Evolutionary conservation across 768 basidiomycete species (phyloP), one percentile per base, ranked within the genome.

Genomic region (Boletus speciosus): DNA sequence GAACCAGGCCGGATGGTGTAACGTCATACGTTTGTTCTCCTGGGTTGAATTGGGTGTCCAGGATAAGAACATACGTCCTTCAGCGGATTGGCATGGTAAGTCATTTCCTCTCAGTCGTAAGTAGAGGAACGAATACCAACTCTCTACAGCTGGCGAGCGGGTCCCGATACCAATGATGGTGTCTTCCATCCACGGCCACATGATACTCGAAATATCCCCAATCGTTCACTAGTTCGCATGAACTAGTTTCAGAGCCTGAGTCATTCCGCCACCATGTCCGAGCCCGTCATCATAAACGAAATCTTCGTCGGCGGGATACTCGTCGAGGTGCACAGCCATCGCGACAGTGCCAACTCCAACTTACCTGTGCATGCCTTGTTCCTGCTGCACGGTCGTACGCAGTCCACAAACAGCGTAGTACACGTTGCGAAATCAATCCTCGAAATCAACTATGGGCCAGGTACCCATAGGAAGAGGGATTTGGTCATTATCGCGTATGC

Each of bases 331-430:
- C 51, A 70, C 54, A 61, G 44, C 9, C 68, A 71, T 34, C 52
- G 54, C 16, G 50, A 52, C 25, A 32, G 40, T 27, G 36, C 42
- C 19, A 27, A 55, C 29, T 61, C 66, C 16, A 44, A 34, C 23
- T 38, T 71, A 1, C 68, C 68, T 5, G 55, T 69, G 6, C 47
- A 71, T 31, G 66, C 60, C 9, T 21, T 69, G 15, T 70, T 69
- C 40, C 37, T 71, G 11, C 55, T 69, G 21, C 70, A 69, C 12
- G 68, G 70, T 21, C 70, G 68, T 10, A 59, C 49, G 1, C 0
- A 0, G 8, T 61, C 65, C 29, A n/a, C 60, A 8, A 34, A 41
- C 5, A 60, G 47, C 39, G 54, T 69, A 11, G 58, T 23, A 2
- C 49, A 47, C 21, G 11, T 51, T 12, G 66, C 68, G 7, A 58